A percentile compares a stretch with the other conserved stretches of the same genome.
These are phyloP conservation scores for Chaetomium sp. DNA, from an alignment of 2,329 filamentous ascomycete genomes.

Conservation along the genomic window DNA sequence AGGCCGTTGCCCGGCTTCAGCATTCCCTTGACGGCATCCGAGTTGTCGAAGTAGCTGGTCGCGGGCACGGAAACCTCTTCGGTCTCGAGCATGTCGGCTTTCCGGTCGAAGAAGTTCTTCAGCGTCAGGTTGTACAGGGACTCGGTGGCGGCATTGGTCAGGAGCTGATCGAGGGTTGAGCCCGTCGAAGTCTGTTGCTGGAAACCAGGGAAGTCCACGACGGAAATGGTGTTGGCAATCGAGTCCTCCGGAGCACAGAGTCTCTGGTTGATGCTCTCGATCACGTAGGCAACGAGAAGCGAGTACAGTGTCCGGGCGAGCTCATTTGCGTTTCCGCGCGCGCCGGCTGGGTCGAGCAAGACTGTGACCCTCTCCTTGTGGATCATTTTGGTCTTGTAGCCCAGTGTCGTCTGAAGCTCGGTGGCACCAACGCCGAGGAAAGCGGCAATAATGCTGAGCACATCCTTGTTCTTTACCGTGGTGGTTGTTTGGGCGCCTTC, in stretches of 20 bases:
- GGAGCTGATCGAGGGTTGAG: conserved; percentile 84
- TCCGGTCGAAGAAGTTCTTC: conserved; percentile 94
- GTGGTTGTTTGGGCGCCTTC: conserved; percentile 88
- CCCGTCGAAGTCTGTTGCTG: conserved; percentile 80
- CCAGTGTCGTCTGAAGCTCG: conserved; percentile 84
- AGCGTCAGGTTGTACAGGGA: conserved; percentile 90
- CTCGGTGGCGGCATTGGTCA: conserved; percentile 93
- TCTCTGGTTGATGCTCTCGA: conserved; percentile 88
- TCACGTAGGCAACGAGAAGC: conserved; percentile 87
- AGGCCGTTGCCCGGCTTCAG: conserved; percentile 92
- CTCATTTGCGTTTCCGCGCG: conserved; percentile 89
- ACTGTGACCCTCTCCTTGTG: conserved; percentile 97
- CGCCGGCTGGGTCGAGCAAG: conserved; percentile 91
- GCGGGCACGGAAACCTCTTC: conserved; percentile 89
- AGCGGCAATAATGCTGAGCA: conserved; percentile 82
- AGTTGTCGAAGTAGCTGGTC: conserved; percentile 98
- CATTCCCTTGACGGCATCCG: conserved; percentile 87
- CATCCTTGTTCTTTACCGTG: conserved; percentile 90
- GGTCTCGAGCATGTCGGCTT: conserved; percentile 88
- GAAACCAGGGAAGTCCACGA: conserved; percentile 97
- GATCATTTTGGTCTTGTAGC: conserved; percentile 96
- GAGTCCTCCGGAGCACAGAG: conserved; percentile 85
- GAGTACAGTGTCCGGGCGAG: conserved; percentile 92
- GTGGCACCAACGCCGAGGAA: conserved; percentile 83
- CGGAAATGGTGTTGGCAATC: conserved; percentile 89